Percentiles rank a stretch among this genome's conserved stretches.
These are phyloP conservation scores for Candida rishiriensis DNA, from an alignment of 805 yeast species.

Conservation along the genomic window DNA sequence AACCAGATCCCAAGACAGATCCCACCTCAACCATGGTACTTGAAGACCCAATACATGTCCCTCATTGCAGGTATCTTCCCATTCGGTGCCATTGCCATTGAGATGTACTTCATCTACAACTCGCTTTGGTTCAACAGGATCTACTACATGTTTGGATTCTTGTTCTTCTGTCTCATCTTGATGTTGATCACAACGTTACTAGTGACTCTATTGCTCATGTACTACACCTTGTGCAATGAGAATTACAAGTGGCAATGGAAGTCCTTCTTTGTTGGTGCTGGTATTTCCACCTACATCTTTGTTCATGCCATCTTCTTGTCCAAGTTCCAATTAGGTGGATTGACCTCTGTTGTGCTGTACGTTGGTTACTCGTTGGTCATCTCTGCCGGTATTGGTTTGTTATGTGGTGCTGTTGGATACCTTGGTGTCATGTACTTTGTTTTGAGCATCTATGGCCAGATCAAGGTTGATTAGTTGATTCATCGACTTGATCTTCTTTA, in stretches of 20 bases:
- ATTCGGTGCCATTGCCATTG: conserved; percentile 91
- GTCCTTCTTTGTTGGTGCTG: conserved; percentile 80
- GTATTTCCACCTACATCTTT: conserved; percentile 81
- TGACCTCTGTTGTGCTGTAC: conserved; percentile 72
- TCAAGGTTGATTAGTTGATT: conserved; percentile 66
- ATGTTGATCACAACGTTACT: conserved; percentile 78
- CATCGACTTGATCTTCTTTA: no score
- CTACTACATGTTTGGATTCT: conserved; percentile 96
- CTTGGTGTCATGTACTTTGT: conserved; percentile 69
- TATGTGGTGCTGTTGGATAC: conserved; percentile 89
- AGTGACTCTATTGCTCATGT: conserved; percentile 74
- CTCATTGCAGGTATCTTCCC: conserved; percentile 87
- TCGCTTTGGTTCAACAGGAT: conserved; percentile 92
- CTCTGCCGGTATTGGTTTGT: conserved; percentile 64
- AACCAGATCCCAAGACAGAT: conserved; percentile 96
- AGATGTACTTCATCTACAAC: conserved; percentile 85
- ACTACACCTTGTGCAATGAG: conserved; percentile 82
- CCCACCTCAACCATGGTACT: conserved; percentile 84
- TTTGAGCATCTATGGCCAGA: conserved; percentile 73
- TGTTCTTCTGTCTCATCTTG: conserved; percentile 80
- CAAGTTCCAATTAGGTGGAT: conserved; percentile 64
- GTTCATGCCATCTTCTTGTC: conserved; percentile 76
- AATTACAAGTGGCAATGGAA: conserved; percentile 99
- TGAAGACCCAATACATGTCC: conserved; percentile 62
- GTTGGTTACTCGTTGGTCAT: conserved; percentile 77